A percentile compares a stretch with the other conserved stretches of the same genome.
These are phyloP conservation scores for Sordariomycetes sp. DNA, from an alignment of 2,329 filamentous ascomycete species.

Conservation along the genomic window DNA sequence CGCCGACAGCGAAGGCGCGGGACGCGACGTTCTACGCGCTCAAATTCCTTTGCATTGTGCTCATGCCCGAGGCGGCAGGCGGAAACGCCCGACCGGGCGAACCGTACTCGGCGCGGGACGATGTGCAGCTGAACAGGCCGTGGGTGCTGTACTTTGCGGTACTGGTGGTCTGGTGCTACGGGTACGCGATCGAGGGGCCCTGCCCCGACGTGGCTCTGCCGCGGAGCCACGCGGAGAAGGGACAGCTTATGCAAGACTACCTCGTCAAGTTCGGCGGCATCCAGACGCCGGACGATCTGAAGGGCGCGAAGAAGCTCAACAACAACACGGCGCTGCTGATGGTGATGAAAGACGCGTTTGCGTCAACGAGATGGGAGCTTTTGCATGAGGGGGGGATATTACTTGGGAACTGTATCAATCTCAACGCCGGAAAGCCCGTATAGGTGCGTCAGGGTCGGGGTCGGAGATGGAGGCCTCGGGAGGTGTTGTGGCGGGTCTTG, in stretches of 20 bases:
- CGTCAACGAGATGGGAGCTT: slow-evolving; percentile 80
- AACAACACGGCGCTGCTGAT: slow-evolving; percentile 71
- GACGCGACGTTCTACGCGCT: slow-evolving; percentile 90
- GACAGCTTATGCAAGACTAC: slow-evolving; percentile 70
- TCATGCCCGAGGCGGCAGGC: slow-evolving; percentile 44
- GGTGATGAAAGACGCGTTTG: slow-evolving; percentile 72
- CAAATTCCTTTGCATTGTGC: slow-evolving; percentile 76
- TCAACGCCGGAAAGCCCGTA: slow-evolving; percentile 25
- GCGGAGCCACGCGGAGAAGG: slow-evolving; percentile 51
- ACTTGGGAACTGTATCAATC: slow-evolving; percentile 67
- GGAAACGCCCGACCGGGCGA: slow-evolving; percentile 18
- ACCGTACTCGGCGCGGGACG: slow-evolving; percentile 73
- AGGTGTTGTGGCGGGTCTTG: not conserved
- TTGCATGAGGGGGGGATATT: slow-evolving; percentile 77
- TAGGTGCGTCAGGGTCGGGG: not conserved
- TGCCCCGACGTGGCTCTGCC: slow-evolving; percentile 43
- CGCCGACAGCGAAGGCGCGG: slow-evolving; percentile 73
- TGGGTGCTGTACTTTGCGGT: slow-evolving; percentile 95
- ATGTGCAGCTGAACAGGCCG: slow-evolving; percentile 80
- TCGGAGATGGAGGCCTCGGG: not conserved
- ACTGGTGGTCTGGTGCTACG: slow-evolving; percentile 91
- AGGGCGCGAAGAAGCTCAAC: slow-evolving; percentile 65
- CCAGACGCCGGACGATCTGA: slow-evolving; percentile 65
- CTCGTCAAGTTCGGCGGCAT: slow-evolving; percentile 63
- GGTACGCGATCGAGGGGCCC: slow-evolving; percentile 78